A percentile compares a stretch with the other conserved stretches of the same genome.
Evolutionary conservation across 2,329 filamentous ascomycete species (phyloP).

Genomic region (Calonectria pauciramosa): DNA sequence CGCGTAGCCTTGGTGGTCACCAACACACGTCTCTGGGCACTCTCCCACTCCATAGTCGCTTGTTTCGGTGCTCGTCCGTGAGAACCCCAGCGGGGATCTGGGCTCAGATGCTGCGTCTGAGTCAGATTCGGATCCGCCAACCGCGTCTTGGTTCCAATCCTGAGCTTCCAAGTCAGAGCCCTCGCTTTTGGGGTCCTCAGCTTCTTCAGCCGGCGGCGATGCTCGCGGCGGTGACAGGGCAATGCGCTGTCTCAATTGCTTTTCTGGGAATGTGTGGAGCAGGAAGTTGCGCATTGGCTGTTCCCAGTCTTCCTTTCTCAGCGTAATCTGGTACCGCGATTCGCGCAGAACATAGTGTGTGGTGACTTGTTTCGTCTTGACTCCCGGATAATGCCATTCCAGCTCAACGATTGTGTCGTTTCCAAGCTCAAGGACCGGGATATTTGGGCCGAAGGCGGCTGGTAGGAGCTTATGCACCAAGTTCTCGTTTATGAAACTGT

Average conservation of each 20-base stretch:
- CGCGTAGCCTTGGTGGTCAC: background rate
- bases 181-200: background rate
- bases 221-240: too few relatives aligned
- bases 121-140: background rate
- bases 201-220: too few relatives aligned
- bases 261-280: background rate
- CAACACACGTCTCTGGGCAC: background rate
- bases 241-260: background rate
- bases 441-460: background rate
- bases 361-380: constrained; percentile 9
- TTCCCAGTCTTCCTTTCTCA: constrained; percentile 34
- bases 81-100: background rate
- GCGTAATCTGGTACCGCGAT: constrained; percentile 24
- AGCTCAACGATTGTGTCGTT: constrained; percentile 21
- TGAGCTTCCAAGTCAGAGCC: background rate
- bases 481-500: constrained; percentile 11
- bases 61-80: background rate
- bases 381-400: constrained; percentile 20
- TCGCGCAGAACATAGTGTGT: constrained; percentile 25
- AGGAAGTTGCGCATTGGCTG: constrained; percentile 12
- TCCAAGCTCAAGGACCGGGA: background rate
- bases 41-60: background rate
- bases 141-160: background rate
- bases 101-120: background rate
- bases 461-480: background rate